Evolutionary conservation across 257 asterid species (phyloP).

Genomic region (Fraxinus excelsior): DNA sequence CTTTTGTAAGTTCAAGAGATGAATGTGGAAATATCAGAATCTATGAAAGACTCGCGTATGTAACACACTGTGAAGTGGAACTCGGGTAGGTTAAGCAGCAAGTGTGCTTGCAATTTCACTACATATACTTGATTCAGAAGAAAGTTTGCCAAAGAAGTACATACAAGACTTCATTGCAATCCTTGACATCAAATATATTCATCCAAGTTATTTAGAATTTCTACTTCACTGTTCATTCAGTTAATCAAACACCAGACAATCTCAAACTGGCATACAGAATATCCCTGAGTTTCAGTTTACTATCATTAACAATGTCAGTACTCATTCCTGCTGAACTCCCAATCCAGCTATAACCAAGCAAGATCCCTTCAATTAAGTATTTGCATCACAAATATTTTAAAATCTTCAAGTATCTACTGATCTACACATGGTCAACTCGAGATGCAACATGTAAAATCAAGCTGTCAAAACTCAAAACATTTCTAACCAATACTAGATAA

Average conservation of each 20-base stretch:
- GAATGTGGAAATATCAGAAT: not conserved
- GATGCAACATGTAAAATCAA: not conserved
- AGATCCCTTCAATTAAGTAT: conserved; percentile 9
- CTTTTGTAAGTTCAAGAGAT: not conserved
- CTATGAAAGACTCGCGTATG: not conserved
- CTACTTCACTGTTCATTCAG: not conserved
- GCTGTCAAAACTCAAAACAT: not conserved
- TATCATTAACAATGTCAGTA: conserved; percentile 5
- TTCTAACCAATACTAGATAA: no score
- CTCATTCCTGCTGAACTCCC: not conserved
- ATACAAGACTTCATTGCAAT: not conserved
- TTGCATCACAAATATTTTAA: not conserved
- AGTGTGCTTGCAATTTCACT: not conserved
- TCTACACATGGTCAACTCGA: no score
- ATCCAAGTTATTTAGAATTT: not conserved
- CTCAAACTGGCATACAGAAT: conserved; percentile 1
- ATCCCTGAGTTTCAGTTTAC: conserved; percentile 6
- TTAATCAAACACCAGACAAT: conserved; percentile 9
- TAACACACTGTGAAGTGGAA: not conserved
- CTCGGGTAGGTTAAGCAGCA: not conserved
- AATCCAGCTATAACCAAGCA: conserved; percentile 12
- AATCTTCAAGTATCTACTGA: not conserved
- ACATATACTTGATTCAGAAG: not conserved
- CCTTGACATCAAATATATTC: not conserved
- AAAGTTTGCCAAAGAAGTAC: not conserved